Evolutionary conservation across 306 rosid species (phyloP).

Genomic region (Alnus rubra): DNA sequence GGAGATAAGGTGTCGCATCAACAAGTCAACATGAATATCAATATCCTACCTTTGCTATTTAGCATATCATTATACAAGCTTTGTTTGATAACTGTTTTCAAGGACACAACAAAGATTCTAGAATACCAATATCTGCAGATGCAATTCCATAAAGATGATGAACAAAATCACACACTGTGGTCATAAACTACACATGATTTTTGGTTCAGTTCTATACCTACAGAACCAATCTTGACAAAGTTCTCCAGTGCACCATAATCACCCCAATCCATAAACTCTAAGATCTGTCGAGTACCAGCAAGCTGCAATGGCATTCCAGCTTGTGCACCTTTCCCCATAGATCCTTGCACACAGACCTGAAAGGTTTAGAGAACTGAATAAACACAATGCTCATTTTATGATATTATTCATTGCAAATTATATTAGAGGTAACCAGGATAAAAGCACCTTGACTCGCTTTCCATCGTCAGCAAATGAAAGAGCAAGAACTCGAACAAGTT

Average conservation of each 20-base stretch:
- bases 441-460: conserved; percentile 76
- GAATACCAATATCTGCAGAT: conserved; percentile 21
- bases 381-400: conserved; percentile 8
- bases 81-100: not conserved
- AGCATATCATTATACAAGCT: not conserved
- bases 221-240: conserved; percentile 82
- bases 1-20: not conserved
- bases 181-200: conserved; percentile 9
- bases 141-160: conserved; percentile 2
- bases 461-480: conserved; percentile 97
- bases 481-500: conserved; percentile 80
- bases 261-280: conserved; percentile 99
- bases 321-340: conserved; percentile 98
- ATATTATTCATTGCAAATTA: not conserved
- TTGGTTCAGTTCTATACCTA: conserved; percentile 55
- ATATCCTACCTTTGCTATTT: not conserved
- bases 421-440: conserved; percentile 25
- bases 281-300: conserved; percentile 80
- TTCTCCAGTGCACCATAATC: conserved; percentile 85
- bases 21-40: not conserved
- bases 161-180: conserved; percentile 16
- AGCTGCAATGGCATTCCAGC: conserved; percentile 99
- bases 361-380: conserved; percentile 22
- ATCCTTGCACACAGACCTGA: conserved; percentile 98
- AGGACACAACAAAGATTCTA: conserved; percentile 5